Evolutionary conservation across 371 early-diverging fungal species (phyloP), one percentile per base, ranked within the genome.

Genomic region (Rhizopus arrhizus): DNA sequence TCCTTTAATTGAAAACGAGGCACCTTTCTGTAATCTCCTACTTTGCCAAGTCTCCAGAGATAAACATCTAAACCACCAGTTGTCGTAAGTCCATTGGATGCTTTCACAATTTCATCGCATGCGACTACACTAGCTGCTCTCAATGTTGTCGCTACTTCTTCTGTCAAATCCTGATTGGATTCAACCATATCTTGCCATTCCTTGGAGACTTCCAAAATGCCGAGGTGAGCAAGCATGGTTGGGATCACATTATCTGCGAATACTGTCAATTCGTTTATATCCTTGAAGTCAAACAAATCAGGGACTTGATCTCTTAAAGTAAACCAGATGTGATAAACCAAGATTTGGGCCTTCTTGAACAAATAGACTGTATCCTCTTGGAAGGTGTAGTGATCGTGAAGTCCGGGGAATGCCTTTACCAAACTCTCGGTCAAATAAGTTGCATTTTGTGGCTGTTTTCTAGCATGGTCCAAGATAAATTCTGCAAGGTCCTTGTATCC

Each of bases 221-320:
- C 85, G 5, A 84, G 68, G 53, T 87, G 74, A 15, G 67, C 69
- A 59, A 90, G 64, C 66, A 90, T 66, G 2, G 89, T 84, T 7
- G 91, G 91, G 16, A 91, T 80, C 8, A 89, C 89, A 65, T 89
- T 90, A 58, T 91, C 91, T 0, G 86, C 84, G 67, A 89, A 89
- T 28, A 91, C 72, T 0, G 93, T 89, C 58, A 90, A 64, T 0
- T 73, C 64, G 41, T 78, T 62, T 34, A 89, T 79, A 51, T 91
- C 91, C 5, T 58, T 69, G 61, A 91, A 91, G 35, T 76, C 75
- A 69, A 92, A 92, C 8, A 68, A 64, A 1, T 66, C 75, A 3
- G 75, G 77, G 10, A 73, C 50, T 46, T 78, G 77, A n/a, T 76
- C 72, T n/a, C 56, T 61, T 54, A 81, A 76, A 31, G 74, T 66